Conservation (phyloP, 2,329 filamentous ascomycete species). For the Nigrospora sphaerica region DNA sequence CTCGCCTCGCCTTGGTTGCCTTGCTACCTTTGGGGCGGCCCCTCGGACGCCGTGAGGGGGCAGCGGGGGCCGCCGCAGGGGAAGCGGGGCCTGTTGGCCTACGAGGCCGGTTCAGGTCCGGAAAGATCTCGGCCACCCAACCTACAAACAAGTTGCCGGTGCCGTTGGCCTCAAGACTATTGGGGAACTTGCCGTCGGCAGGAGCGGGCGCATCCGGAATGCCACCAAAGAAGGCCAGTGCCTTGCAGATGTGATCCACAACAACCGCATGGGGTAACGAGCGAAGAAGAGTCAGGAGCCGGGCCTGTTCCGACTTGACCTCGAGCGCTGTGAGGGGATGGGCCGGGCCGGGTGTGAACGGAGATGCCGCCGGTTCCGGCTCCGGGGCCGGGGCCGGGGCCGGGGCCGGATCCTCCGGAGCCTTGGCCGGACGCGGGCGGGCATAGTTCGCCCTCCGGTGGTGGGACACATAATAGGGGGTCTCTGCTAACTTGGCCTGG, state of each 20-base stretch:
- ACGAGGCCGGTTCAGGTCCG: slow-evolving; percentile 27
- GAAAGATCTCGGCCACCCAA: slow-evolving; percentile 59
- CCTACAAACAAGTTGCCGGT: slow-evolving; percentile 51
- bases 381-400: slow-evolving; percentile 3
- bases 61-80: slow-evolving; percentile 6
- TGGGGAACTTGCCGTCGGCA: slow-evolving; percentile 43
- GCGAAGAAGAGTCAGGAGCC: slow-evolving; percentile 49
- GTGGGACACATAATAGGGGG: slow-evolving; percentile 45
- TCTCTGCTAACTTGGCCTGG: slow-evolving; percentile 48
- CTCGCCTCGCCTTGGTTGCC: slow-evolving; percentile 35
- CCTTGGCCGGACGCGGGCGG: slow-evolving; percentile 13
- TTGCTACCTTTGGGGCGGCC: slow-evolving; percentile 53
- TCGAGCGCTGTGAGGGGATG: slow-evolving; percentile 34
- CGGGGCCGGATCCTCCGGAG: background rate
- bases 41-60: slow-evolving; percentile 33
- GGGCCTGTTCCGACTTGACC: slow-evolving; percentile 52
- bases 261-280: slow-evolving; percentile 48
- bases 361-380: background rate
- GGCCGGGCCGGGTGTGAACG: slow-evolving; percentile 2
- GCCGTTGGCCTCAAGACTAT: slow-evolving; percentile 49
- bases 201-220: slow-evolving; percentile 47
- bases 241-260: slow-evolving; percentile 57
- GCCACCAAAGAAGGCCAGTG: slow-evolving; percentile 56
- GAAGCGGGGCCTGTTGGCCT: slow-evolving; percentile 15
- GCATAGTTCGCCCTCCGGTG: slow-evolving; percentile 32